Base-by-base conservation (phyloP, 2,329 filamentous ascomycete species). In the Xylaria digitata region DNA sequence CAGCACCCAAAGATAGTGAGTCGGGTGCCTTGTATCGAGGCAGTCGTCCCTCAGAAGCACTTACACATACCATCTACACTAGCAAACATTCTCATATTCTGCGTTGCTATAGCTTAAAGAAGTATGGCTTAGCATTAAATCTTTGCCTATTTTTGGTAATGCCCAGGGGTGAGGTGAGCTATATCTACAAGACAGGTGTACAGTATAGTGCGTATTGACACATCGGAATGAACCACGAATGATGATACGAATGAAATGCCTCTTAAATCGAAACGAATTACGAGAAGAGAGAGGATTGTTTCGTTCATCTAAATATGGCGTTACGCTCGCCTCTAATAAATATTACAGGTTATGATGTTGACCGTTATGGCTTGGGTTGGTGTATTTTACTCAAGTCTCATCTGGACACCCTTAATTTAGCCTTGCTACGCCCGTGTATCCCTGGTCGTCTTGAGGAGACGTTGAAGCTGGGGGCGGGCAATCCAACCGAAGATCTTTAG, bases 31-130 rank as follows among this genome's bases (percentile, higher is more conserved):
- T 37, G 30, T 37, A n/a, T 11, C 56, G 21, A 40, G 43, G 32
- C 37, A n/a, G 43, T 26, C 23, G 19, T 40, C 13, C 32, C 17
- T 45, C 13, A 6, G 43, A 49, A 37, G 21, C 19, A 2, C 15
- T 32, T 6, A 15, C 42, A 19, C 42, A 50, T 17, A 42, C 21
- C 34, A 42, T 32, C 34, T 60, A 6, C 1, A 26, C 26, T 26
- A n/a, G 56, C 32, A 32, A 50, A 42, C 32, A 59, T 17, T 34
- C 56, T 17, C 32, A 30, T 4, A 50, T 50, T 21, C 21, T 59
- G 6, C 11, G 9, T 40, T 26, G 13, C 19, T 50, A n/a, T 13
- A 45, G 32, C 21, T 34, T 50, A 3, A 45, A 50, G 21, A 42
- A 13, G 21, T 30, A 11, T 32, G 13, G 21, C 13, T 21, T 5